phyloP scores from a whole-genome alignment of 2,329 filamentous ascomycete genomes.

The Chaetomium sp. region DNA sequence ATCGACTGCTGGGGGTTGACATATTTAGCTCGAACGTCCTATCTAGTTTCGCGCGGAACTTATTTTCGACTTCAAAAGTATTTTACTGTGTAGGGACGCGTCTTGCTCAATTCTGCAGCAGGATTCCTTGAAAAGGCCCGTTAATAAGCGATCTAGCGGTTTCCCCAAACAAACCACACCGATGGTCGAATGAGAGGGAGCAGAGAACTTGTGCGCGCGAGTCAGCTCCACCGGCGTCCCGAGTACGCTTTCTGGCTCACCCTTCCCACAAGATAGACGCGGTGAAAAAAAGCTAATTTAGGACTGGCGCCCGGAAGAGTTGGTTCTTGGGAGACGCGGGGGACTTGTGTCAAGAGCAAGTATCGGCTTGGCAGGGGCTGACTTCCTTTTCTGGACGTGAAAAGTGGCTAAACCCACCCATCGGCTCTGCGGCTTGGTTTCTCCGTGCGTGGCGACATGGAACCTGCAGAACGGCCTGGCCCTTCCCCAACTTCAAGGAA shows the following conservation, averaged over 20 bases:
- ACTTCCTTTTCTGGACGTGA: constrained; percentile 4
- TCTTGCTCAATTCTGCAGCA: not conserved
- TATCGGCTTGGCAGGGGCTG: constrained; percentile 11
- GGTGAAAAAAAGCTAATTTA: not conserved
- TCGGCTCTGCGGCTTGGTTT: not conserved
- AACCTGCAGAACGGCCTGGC: not conserved
- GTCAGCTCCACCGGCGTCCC: not conserved
- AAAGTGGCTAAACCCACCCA: not conserved
- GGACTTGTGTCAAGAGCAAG: constrained; percentile 10
- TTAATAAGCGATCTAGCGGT: not conserved
- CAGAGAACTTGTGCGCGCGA: not conserved
- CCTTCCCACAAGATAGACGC: not conserved
- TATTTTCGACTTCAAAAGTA: too few species aligned
- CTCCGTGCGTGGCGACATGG: not conserved
- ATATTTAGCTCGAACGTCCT: too few species aligned
- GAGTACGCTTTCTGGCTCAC: not conserved
- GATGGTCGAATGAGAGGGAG: not conserved
- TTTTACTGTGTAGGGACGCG: too few species aligned
- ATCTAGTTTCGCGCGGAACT: too few species aligned
- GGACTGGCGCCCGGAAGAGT: constrained; percentile 1
- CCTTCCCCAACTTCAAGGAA: too few species aligned
- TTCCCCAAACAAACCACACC: not conserved
- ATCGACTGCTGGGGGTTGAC: too few species aligned
- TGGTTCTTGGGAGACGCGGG: constrained; percentile 7
- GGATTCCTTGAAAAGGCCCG: constrained; percentile 1